phyloP scores from a whole-genome alignment of 2,329 filamentous ascomycete species.

The Chaetoscypha palmicola region DNA sequence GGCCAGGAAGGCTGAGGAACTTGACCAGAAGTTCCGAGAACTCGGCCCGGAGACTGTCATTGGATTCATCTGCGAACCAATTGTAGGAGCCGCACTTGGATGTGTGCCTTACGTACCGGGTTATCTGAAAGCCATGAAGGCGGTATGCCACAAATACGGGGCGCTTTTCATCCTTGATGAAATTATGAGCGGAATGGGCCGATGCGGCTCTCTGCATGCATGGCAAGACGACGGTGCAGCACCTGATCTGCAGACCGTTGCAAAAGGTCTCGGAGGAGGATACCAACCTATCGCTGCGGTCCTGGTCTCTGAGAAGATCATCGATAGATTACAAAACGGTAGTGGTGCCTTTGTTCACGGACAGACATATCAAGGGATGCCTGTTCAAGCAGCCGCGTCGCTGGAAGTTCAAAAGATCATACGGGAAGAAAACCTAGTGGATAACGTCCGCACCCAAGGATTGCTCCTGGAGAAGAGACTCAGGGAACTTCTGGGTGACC shows the following conservation, averaged over 20 bases:
- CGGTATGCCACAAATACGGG: conserved; percentile 63
- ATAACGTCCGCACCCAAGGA: conserved; percentile 52
- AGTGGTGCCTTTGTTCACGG: conserved; percentile 29
- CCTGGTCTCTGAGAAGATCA: conserved; percentile 46
- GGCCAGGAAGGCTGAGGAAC: conserved; percentile 48
- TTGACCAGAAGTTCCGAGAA: conserved; percentile 54
- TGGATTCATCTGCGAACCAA: conserved; percentile 60
- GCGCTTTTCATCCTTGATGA: conserved; percentile 74
- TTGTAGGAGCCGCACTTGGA: conserved; percentile 63
- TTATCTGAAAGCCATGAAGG: conserved; percentile 62
- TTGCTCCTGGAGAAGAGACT: conserved; percentile 39
- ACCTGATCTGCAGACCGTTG: conserved; percentile 60
- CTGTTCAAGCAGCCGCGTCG: conserved; percentile 52
- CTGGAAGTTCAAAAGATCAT: conserved; percentile 57
- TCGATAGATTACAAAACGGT: conserved; percentile 33
- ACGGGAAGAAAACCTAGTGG: conserved; percentile 47
- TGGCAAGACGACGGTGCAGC: conserved; percentile 46
- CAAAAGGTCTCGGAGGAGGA: conserved; percentile 59
- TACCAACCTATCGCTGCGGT: conserved; percentile 56
- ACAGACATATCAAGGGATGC: conserved; percentile 54
- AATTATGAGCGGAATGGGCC: conserved; percentile 54
- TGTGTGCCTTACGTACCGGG: conserved; percentile 59
- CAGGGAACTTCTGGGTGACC: conserved; percentile 34
- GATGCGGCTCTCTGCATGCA: conserved; percentile 46
- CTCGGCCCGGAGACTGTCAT: conserved; percentile 57